These are phyloP conservation scores for Madurella fahalii DNA, from an alignment of 2,329 filamentous ascomycete genomes.

Conservation along the genomic window DNA sequence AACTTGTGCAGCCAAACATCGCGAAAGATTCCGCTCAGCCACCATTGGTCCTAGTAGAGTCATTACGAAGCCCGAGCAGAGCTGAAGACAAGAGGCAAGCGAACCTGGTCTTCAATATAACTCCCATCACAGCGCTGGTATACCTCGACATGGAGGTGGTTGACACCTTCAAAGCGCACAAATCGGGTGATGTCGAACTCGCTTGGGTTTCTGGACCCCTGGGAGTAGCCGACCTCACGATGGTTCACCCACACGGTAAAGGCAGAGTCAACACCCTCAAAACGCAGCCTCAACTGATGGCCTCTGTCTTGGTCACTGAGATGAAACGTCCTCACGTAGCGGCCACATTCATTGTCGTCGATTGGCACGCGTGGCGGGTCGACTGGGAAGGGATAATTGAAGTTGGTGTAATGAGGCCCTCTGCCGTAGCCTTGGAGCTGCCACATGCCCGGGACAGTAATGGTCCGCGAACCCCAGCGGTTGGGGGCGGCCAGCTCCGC, in stretches of 20 bases:
- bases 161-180: constrained; percentile 43
- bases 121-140: constrained; percentile 70
- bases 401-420: constrained; percentile 57
- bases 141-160: constrained; percentile 61
- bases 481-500: constrained; percentile 20
- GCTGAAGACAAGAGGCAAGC: constrained; percentile 3
- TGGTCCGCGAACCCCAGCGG: constrained; percentile 41
- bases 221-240: constrained; percentile 63
- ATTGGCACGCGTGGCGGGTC: constrained; percentile 53
- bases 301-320: constrained; percentile 45
- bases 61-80: background rate
- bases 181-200: constrained; percentile 65
- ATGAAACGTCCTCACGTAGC: constrained; percentile 56
- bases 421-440: constrained; percentile 61
- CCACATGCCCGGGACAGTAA: constrained; percentile 64
- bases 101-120: constrained; percentile 63
- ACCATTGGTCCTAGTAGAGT: constrained; percentile 49
- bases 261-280: constrained; percentile 70
- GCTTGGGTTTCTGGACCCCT: constrained; percentile 67
- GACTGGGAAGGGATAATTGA: constrained; percentile 58
- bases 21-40: constrained; percentile 55
- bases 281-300: constrained; percentile 61
- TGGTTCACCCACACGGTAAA: constrained; percentile 71
- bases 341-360: constrained; percentile 62
- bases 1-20: constrained; percentile 59